Evolutionary conservation across 2,329 filamentous ascomycete species (phyloP).

Genomic region (Canariomyces notabilis): DNA sequence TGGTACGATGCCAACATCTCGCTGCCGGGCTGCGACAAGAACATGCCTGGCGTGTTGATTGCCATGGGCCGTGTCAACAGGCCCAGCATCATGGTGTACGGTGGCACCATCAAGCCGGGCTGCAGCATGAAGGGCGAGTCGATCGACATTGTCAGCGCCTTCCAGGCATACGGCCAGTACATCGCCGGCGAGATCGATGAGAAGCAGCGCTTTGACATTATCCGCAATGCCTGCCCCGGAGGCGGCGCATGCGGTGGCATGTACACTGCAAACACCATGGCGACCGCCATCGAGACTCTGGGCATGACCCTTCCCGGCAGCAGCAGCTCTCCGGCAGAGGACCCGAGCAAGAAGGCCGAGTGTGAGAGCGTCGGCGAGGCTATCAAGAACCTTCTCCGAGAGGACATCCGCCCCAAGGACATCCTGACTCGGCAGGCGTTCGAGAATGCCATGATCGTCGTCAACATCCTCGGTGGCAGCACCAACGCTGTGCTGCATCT

Average conservation of each 20-base stretch:
- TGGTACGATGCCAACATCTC: slow-evolving; percentile 99
- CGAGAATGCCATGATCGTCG: slow-evolving; percentile 78
- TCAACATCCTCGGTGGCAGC: slow-evolving; percentile 77
- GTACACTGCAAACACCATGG: slow-evolving; percentile 75
- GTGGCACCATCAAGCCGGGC: slow-evolving; percentile 87
- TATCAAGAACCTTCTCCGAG: slow-evolving; percentile 67
- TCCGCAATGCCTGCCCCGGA: slow-evolving; percentile 83
- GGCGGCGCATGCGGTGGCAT: slow-evolving; percentile 82
- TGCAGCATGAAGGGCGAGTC: slow-evolving; percentile 70
- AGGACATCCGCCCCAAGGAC: slow-evolving; percentile 72
- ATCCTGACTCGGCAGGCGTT: slow-evolving; percentile 77
- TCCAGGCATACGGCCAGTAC: slow-evolving; percentile 96
- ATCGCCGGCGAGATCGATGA: slow-evolving; percentile 87
- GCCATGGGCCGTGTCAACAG: slow-evolving; percentile 94
- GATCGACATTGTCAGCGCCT: slow-evolving; percentile 94
- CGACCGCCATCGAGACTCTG: slow-evolving; percentile 66
- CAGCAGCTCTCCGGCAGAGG: slow-evolving; percentile 73
- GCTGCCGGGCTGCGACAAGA: slow-evolving; percentile 98
- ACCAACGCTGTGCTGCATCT: slow-evolving; percentile 83
- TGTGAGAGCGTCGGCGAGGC: slow-evolving; percentile 67
- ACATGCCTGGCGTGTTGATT: slow-evolving; percentile 91
- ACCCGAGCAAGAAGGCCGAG: slow-evolving; percentile 65
- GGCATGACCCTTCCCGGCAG: slow-evolving; percentile 79
- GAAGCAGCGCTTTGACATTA: slow-evolving; percentile 88
- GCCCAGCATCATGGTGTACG: slow-evolving; percentile 95